These are phyloP conservation scores for Albatrellus sp. DNA, from an alignment of 1,284 basidiomycete genomes.

Conservation along the genomic window DNA sequence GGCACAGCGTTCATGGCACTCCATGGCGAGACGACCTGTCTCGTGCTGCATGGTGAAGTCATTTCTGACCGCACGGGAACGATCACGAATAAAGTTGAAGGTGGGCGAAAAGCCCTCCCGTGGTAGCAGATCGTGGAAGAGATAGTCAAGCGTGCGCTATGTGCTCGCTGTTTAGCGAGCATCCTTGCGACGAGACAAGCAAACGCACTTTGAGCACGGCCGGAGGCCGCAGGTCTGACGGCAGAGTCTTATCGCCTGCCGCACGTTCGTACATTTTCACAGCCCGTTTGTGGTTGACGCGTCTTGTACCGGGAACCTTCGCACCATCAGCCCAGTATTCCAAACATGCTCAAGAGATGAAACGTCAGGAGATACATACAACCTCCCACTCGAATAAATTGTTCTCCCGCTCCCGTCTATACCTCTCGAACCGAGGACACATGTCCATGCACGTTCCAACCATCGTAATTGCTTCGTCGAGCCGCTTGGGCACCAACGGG, in stretches of 20 bases:
- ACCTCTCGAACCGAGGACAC: conserved; percentile 90
- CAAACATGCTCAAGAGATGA: conserved; percentile 3
- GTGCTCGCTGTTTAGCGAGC: background rate
- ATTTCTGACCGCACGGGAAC: conserved; percentile 81
- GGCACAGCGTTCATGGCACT: conserved; percentile 88
- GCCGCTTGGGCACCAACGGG: conserved; percentile 61
- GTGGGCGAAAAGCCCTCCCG: conserved; percentile 59
- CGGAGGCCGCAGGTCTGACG: conserved; percentile 88
- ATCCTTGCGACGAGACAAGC: background rate
- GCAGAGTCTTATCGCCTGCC: conserved; percentile 84
- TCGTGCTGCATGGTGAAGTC: conserved; percentile 93
- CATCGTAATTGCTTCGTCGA: conserved; percentile 83
- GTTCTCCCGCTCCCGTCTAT: conserved; percentile 83
- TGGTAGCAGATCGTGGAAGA: conserved; percentile 75
- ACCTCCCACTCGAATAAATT: conserved; percentile 83
- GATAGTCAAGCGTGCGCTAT: conserved; percentile 82
- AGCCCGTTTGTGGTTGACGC: conserved; percentile 76
- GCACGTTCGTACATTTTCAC: conserved; percentile 95
- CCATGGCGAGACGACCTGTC: conserved; percentile 68
- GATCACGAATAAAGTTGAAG: conserved; percentile 84
- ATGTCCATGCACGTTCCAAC: conserved; percentile 87
- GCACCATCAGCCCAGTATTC: conserved; percentile 27
- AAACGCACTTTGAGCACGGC: conserved; percentile 59
- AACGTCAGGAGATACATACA: conserved; percentile 32
- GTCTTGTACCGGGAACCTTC: conserved; percentile 61